These are phyloP conservation scores for Allium fistulosum DNA, from an alignment of 106 monocot species.

Conservation along the genomic window DNA sequence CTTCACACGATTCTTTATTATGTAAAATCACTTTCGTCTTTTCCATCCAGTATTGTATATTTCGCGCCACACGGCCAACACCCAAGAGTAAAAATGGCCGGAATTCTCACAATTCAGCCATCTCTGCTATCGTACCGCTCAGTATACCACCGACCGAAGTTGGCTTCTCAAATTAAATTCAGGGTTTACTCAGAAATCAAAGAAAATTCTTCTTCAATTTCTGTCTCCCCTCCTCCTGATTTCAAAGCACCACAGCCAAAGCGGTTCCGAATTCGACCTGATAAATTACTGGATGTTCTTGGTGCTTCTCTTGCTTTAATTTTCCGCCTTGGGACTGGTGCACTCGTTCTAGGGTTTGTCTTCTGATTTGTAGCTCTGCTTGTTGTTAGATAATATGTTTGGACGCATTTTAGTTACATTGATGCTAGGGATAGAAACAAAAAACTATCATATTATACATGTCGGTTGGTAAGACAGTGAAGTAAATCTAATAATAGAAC, in stretches of 20 bases:
- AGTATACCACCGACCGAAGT: not conserved
- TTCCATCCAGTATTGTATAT: not conserved
- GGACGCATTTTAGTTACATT: not conserved
- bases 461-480: not conserved
- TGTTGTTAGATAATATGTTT: not conserved
- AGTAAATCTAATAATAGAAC: not conserved
- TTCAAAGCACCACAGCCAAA: slow-evolving; percentile 13
- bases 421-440: not conserved
- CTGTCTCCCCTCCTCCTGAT: slow-evolving; percentile 11
- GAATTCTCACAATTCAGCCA: slow-evolving; percentile 1
- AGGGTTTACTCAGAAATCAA: slow-evolving; percentile 9
- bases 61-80: slow-evolving; percentile 6
- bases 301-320: slow-evolving; percentile 14
- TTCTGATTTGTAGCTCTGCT: not conserved
- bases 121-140: not conserved
- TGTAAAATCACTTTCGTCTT: no score
- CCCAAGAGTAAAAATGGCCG: slow-evolving; percentile 1
- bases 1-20: no score
- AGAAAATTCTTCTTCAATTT: slow-evolving; percentile 3
- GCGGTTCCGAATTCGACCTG: slow-evolving; percentile 14
- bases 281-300: slow-evolving; percentile 16
- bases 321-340: slow-evolving; percentile 19
- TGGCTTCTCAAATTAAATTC: not conserved
- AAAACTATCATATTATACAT: no score
- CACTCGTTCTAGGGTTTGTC: slow-evolving; percentile 17